Evolutionary conservation across 768 basidiomycete genomes (phyloP).

Genomic region (Heimioporus sp.): DNA sequence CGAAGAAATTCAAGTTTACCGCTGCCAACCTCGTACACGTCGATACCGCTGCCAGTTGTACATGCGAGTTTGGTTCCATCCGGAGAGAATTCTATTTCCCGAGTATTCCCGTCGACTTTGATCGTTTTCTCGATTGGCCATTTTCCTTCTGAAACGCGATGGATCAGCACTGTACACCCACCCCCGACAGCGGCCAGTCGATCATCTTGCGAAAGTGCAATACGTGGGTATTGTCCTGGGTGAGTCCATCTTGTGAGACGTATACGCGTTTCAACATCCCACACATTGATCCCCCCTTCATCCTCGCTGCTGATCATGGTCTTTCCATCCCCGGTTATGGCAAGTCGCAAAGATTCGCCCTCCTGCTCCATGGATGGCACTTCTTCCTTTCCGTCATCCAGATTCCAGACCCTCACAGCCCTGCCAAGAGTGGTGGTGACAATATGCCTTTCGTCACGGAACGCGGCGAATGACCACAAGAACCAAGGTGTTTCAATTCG

Average conservation of each 20-base stretch:
- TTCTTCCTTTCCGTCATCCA: neutral
- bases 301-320: neutral
- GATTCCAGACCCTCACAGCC: neutral
- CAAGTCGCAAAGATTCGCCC: fast-evolving
- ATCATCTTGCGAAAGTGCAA: constrained; percentile 3
- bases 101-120: neutral
- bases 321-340: constrained; percentile 1
- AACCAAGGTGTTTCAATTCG: fast-evolving
- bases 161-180: neutral
- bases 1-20: neutral
- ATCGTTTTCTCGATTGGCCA: neutral
- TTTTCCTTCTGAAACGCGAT: neutral
- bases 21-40: neutral
- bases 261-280: neutral
- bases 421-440: neutral
- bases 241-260: neutral
- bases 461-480: too few species aligned
- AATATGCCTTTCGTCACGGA: neutral
- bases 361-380: neutral
- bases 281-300: neutral
- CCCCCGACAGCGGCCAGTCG: neutral
- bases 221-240: fast-evolving
- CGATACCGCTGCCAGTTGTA: neutral
- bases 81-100: neutral
- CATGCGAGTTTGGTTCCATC: constrained; percentile 1